Conservation (phyloP, 2,329 filamentous ascomycete genomes). For the Cryphonectria nitschkei region DNA sequence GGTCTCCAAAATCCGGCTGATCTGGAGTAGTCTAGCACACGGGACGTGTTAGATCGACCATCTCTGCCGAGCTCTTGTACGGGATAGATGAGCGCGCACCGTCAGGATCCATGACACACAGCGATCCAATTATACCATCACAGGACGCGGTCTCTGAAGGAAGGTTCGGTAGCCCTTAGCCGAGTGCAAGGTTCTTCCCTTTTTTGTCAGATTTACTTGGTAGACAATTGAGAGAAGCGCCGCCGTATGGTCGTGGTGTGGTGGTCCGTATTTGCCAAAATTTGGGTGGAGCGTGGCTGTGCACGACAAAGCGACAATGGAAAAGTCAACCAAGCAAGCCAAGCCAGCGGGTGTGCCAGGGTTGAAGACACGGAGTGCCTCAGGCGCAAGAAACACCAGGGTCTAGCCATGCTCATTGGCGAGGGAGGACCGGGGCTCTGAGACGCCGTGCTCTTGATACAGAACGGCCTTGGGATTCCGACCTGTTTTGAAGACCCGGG, state of each 20-base stretch:
- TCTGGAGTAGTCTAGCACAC: neutral
- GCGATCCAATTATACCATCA: constrained; percentile 4
- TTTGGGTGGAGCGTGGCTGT: constrained; percentile 29
- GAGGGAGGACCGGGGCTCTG: constrained; percentile 14
- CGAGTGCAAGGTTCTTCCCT: neutral
- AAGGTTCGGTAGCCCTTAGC: neutral
- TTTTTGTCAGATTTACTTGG: neutral
- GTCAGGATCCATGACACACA: neutral
- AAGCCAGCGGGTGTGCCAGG: constrained; percentile 17
- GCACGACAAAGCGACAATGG: constrained; percentile 18
- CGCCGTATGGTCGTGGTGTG: neutral
- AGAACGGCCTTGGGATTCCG: neutral
- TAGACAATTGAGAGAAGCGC: neutral
- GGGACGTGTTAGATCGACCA: constrained; percentile 4
- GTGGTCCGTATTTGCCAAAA: constrained; percentile 9
- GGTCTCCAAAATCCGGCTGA: constrained; percentile 5
- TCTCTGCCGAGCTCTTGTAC: neutral
- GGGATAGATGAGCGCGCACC: constrained; percentile 13
- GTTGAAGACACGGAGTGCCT: constrained; percentile 19
- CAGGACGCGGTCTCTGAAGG: neutral
- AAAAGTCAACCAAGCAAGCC: constrained; percentile 4
- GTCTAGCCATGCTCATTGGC: constrained; percentile 22
- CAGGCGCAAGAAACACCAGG: constrained; percentile 2
- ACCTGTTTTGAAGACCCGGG: neutral
- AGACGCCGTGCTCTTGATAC: constrained; percentile 2